A percentile compares a stretch with the other conserved stretches of the same genome.
Evolutionary conservation across 225 moss, liverwort and hornwort genomes (phyloP).

Genomic region (Marchantia paleacea): DNA sequence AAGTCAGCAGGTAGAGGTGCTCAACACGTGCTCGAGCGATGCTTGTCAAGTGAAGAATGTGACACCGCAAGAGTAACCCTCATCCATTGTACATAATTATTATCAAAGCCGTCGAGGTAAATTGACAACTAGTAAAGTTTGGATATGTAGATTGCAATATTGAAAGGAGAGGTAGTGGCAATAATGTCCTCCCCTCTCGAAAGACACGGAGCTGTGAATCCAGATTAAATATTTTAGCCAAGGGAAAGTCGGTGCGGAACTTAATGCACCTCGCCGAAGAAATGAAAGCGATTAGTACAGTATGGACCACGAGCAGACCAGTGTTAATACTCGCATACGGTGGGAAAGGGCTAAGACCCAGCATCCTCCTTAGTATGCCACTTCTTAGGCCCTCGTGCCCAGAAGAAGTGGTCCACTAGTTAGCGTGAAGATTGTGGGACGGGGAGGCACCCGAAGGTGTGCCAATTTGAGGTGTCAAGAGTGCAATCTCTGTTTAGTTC

Average conservation of each 20-base stretch:
- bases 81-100: slow-evolving; percentile 14
- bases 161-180: background rate
- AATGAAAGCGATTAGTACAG: no score
- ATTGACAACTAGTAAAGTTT: slow-evolving; percentile 1
- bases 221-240: background rate
- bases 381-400: no score
- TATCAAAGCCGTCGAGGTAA: background rate
- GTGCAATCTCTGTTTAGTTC: no score
- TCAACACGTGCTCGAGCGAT: background rate
- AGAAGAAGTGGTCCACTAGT: no score
- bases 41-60: slow-evolving; percentile 16
- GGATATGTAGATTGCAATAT: slow-evolving; percentile 1
- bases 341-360: no score
- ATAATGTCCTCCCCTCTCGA: background rate
- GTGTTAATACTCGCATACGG: no score
- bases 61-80: slow-evolving; percentile 7
- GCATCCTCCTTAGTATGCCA: no score
- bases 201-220: background rate
- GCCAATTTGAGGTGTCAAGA: no score
- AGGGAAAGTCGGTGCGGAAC: background rate
- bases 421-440: no score
- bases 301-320: no score
- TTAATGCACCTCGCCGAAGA: background rate
- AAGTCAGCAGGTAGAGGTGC: slow-evolving; percentile 11
- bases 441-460: no score